Percentiles rank a stretch among this genome's conserved stretches.
Evolutionary conservation across 768 basidiomycete genomes (phyloP).

Genomic region (Rickenella mellea): DNA sequence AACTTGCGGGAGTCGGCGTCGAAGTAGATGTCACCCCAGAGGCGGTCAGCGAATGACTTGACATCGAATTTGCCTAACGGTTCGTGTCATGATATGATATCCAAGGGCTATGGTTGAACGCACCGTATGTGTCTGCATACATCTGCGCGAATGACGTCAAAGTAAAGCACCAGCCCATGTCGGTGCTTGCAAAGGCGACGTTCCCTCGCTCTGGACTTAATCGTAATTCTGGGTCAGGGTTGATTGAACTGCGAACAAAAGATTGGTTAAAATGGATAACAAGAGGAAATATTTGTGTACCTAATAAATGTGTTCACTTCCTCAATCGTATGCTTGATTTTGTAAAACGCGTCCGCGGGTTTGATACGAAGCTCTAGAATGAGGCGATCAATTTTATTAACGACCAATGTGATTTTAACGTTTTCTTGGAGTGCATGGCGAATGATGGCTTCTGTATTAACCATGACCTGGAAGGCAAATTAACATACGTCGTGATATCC

Average conservation of each 20-base stretch:
- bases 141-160: conserved; percentile 89
- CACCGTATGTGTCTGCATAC: conserved; percentile 91
- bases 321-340: conserved; percentile 98
- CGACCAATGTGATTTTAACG: conserved; percentile 81
- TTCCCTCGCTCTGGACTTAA: conserved; percentile 94
- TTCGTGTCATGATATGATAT: neutral
- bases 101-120: conserved; percentile 10
- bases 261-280: neutral
- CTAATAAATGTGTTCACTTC: conserved; percentile 96
- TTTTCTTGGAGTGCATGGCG: conserved; percentile 86
- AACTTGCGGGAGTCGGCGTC: conserved; percentile 81
- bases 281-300: conserved; percentile 28
- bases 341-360: conserved; percentile 94
- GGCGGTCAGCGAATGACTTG: conserved; percentile 74
- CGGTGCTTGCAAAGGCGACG: conserved; percentile 93
- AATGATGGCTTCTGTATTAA: conserved; percentile 80
- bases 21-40: conserved; percentile 99
- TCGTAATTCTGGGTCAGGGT: conserved; percentile 81
- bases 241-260: conserved; percentile 46
- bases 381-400: conserved; percentile 97
- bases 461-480: conserved; percentile 61
- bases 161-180: conserved; percentile 98
- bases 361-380: conserved; percentile 95
- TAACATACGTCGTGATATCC: conserved; percentile 5
- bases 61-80: conserved; percentile 66